A percentile compares a stretch with the other conserved stretches of the same genome.
These are phyloP conservation scores for Loxodes magnus DNA, from an alignment of 73 alveolate genomes.

Conservation along the genomic window DNA sequence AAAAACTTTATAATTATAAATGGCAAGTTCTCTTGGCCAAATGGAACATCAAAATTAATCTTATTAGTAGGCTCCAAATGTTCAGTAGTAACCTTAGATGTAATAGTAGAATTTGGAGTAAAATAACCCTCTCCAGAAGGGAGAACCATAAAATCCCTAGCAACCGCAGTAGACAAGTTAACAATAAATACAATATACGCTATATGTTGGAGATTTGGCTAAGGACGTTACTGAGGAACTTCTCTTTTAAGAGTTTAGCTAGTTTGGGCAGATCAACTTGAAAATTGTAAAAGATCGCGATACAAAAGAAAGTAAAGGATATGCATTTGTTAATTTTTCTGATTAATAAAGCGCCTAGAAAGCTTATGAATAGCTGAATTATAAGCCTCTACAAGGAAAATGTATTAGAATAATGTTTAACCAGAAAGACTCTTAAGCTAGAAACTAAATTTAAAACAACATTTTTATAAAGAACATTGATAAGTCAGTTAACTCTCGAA, in stretches of 20 bases:
- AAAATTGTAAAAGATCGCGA: neutral
- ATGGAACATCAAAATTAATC: no score
- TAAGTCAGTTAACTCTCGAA: neutral
- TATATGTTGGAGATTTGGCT: neutral
- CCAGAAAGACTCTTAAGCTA: slow-evolving; percentile 2
- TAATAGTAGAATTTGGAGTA: no score
- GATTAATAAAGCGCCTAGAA: slow-evolving; percentile 29
- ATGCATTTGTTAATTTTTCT: slow-evolving; percentile 36
- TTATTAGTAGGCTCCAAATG: no score
- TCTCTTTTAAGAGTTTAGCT: neutral
- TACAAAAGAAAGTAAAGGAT: neutral
- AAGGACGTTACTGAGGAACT: neutral
- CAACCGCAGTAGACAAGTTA: no score
- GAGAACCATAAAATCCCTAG: no score
- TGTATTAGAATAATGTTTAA: neutral
- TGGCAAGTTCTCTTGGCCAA: no score
- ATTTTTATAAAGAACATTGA: neutral
- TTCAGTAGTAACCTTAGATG: no score
- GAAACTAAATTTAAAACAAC: no score
- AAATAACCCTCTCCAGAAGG: no score
- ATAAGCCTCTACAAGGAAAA: slow-evolving; percentile 34
- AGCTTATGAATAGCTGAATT: slow-evolving; percentile 45
- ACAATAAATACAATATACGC: no score
- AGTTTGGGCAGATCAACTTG: neutral
- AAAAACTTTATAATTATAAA: no score